phyloP scores from a whole-genome alignment of 2,329 filamentous ascomycete genomes.

The Aspergillus sp. region DNA sequence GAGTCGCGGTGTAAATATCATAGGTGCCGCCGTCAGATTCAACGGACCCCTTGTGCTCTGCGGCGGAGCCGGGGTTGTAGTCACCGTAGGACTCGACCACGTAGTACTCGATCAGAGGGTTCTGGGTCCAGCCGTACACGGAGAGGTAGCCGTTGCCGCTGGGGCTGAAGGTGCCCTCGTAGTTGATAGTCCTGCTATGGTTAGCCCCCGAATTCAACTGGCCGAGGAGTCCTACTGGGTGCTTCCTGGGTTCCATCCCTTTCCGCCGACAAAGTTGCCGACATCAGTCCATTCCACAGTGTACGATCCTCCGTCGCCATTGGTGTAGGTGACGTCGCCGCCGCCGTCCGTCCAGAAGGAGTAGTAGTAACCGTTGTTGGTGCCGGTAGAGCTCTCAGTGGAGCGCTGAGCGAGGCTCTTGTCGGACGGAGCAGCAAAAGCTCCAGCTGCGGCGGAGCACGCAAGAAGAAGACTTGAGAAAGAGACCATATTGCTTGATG shows the following conservation, averaged over 20 bases:
- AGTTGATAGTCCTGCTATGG: slow-evolving; percentile 24
- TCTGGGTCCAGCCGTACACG: slow-evolving; percentile 45
- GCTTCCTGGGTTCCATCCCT: slow-evolving; percentile 59
- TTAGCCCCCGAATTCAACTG: background rate
- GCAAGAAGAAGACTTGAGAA: slow-evolving; percentile 25
- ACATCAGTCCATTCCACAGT: slow-evolving; percentile 47
- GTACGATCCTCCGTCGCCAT: slow-evolving; percentile 48
- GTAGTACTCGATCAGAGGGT: slow-evolving; percentile 40
- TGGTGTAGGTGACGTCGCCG: slow-evolving; percentile 48
- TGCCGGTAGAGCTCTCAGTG: slow-evolving; percentile 31
- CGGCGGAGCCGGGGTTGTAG: slow-evolving; percentile 33
- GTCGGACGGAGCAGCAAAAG: slow-evolving; percentile 25
- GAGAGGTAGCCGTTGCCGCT: slow-evolving; percentile 36
- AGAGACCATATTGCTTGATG: slow-evolving; percentile 24
- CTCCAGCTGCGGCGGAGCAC: slow-evolving; percentile 20
- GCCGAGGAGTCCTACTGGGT: slow-evolving; percentile 40
- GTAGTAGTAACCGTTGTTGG: slow-evolving; percentile 50
- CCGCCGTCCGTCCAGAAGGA: slow-evolving; percentile 52
- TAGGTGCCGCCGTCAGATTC: slow-evolving; percentile 40
- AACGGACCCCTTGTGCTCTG: slow-evolving; percentile 36
- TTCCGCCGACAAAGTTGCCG: slow-evolving; percentile 59
- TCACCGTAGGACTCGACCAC: slow-evolving; percentile 37
- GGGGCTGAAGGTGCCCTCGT: slow-evolving; percentile 28
- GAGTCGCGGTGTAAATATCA: slow-evolving; percentile 38
- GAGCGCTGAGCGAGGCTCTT: slow-evolving; percentile 12